Base-by-base conservation (phyloP, 345 rosid genomes). In the Populus pruinosa region DNA sequence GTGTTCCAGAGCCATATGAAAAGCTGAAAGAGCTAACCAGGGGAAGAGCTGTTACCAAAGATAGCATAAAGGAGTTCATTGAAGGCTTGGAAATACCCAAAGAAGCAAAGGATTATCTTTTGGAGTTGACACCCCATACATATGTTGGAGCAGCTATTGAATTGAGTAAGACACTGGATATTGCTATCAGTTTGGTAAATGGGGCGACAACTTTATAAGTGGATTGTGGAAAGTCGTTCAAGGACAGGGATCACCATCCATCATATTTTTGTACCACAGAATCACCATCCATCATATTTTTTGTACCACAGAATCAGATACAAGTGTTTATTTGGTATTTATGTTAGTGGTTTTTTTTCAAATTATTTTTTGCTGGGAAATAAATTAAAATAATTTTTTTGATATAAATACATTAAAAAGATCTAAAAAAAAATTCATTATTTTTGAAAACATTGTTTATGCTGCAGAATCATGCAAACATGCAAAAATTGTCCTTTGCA, bases 1-100 rank as follows among this genome's bases (percentile, higher is more conserved):
- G 97, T 64, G 97, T 94, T 74, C 97, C 97, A 27, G 97, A 92
- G 88, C 97, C 98, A 10, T 92, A 92, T 16, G 97, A 96, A 90
- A 96, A 92, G 86, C 89, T 96, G 47, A 92, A 96, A 86, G 97
- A 89, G 83, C 86, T 94, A 73, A 94, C 97, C 50, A 89, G 97
- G 85, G 99, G 98, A 82, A 91, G 90, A 84, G 88, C 89, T 27
- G 97, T 95, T 78, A 88, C 87, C 39, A 86, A 82, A 86, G 94
- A 90, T 78, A 90, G 92, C 71, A 89, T 94, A 61, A 87, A 86
- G 78, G 87, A 89, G 65, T 93, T 94, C 79, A 90, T 91, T 56
- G 80, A 83, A 83, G 81, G 89, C 67, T 83, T 93, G 84, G 97
- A 89, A 76, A 62, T 93, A 73, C 97, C 98, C 1, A 73, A 82